phyloP scores from a whole-genome alignment of 2,329 filamentous ascomycete species.

The Ilyonectria destructans region DNA sequence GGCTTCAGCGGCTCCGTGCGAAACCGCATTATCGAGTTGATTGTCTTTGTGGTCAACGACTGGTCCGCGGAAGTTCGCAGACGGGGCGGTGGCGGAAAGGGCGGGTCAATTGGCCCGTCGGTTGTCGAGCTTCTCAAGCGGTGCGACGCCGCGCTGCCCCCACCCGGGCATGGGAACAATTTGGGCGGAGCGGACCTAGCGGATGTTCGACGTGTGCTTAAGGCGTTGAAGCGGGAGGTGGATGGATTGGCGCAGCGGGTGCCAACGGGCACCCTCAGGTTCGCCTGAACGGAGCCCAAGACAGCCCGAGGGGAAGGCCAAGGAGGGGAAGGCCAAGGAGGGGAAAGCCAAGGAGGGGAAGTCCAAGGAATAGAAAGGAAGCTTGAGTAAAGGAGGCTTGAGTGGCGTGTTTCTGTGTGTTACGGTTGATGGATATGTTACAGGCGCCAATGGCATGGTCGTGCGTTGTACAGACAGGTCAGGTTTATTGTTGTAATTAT shows the following conservation, averaged over 20 bases:
- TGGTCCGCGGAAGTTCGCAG: slow-evolving; percentile 68
- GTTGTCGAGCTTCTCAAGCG: slow-evolving; percentile 67
- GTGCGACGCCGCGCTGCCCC: slow-evolving; percentile 64
- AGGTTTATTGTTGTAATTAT: slow-evolving; percentile 47
- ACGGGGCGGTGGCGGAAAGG: slow-evolving; percentile 60
- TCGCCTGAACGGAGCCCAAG: slow-evolving; percentile 56
- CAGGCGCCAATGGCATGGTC: slow-evolving; percentile 50
- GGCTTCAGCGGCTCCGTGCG: slow-evolving; percentile 70
- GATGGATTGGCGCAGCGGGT: slow-evolving; percentile 61
- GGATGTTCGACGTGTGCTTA: slow-evolving; percentile 61
- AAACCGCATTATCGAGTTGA: slow-evolving; percentile 70
- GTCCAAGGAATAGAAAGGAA: not conserved
- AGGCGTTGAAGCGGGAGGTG: slow-evolving; percentile 62
- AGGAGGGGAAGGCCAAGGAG: slow-evolving; percentile 2
- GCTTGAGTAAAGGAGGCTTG: slow-evolving; percentile 1
- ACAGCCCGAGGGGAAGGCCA: slow-evolving; percentile 12
- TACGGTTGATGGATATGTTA: slow-evolving; percentile 49
- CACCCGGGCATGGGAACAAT: slow-evolving; percentile 59
- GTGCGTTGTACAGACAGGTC: slow-evolving; percentile 49
- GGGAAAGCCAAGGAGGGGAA: no score
- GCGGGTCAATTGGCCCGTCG: slow-evolving; percentile 59
- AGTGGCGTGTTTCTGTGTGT: slow-evolving; percentile 43
- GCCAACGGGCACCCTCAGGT: slow-evolving; percentile 62
- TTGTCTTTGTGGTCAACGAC: slow-evolving; percentile 64
- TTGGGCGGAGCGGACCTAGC: slow-evolving; percentile 63